Percentiles rank a stretch among this genome's conserved stretches.
These are phyloP conservation scores for Aureobasidium subglaciale DNA, from an alignment of 2,329 filamentous ascomycete genomes.

Conservation along the genomic window DNA sequence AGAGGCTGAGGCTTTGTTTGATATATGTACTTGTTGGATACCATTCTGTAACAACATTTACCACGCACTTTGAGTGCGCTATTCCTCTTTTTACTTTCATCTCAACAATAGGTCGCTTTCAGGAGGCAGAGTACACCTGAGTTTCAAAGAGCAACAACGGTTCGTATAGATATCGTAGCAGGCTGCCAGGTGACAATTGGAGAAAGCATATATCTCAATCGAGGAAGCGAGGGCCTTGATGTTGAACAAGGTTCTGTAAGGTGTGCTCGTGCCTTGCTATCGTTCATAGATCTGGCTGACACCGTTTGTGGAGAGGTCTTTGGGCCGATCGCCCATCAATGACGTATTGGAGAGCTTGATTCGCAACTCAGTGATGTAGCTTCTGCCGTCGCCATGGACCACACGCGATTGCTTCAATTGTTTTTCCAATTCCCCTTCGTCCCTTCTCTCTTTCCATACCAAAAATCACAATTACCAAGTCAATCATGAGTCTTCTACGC, in stretches of 20 bases:
- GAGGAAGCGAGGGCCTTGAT: neutral
- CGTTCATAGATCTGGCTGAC: neutral
- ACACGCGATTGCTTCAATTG: neutral
- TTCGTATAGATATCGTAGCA: no score
- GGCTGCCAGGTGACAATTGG: no score
- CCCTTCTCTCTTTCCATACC: neutral
- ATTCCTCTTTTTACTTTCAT: no score
- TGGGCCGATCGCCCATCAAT: no score
- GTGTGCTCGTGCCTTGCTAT: no score
- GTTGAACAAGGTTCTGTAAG: neutral
- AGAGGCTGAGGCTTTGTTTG: no score
- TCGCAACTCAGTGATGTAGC: neutral
- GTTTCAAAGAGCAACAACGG: no score
- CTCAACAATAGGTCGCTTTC: no score
- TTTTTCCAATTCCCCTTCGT: neutral
- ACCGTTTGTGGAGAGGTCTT: neutral
- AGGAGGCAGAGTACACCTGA: no score
- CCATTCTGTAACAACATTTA: no score
- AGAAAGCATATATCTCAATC: neutral
- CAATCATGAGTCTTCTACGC: slow-evolving; percentile 17
- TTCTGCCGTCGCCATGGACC: neutral
- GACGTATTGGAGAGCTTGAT: no score
- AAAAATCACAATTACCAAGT: neutral
- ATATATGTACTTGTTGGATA: neutral
- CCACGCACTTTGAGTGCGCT: no score